A percentile compares a stretch with the other conserved stretches of the same genome.
These are phyloP conservation scores for Fraxinus pennsylvanica DNA, from an alignment of 257 asterid genomes.

Conservation along the genomic window DNA sequence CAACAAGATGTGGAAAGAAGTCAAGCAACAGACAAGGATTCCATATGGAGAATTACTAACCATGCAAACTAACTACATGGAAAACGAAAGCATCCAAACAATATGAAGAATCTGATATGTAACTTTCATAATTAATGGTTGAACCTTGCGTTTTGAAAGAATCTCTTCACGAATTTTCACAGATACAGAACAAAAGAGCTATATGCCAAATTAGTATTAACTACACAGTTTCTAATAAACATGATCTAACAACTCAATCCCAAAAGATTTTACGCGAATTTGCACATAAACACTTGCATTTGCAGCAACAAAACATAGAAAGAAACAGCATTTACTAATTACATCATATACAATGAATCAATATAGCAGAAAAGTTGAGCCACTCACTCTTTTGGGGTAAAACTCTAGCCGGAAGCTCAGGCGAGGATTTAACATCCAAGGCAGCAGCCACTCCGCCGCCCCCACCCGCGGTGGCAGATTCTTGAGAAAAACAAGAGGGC, in stretches of 20 bases:
- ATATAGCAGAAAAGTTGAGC: not conserved
- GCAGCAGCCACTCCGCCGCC: conserved; percentile 26
- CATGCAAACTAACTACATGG: not conserved
- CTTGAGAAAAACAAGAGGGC: conserved; percentile 89
- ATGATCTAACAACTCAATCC: conserved; percentile 9
- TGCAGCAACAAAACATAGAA: not conserved
- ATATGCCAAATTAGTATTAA: too few species aligned
- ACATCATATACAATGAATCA: conserved; percentile 5
- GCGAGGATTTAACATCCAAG: conserved; percentile 55
- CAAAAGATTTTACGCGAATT: not conserved
- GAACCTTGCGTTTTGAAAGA: not conserved
- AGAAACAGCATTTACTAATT: not conserved
- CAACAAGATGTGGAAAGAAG: not conserved
- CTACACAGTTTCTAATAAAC: not conserved
- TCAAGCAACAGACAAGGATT: too few species aligned
- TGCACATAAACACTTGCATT: not conserved
- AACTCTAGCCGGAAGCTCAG: conserved; percentile 57
- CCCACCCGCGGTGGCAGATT: conserved; percentile 38
- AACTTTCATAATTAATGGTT: not conserved
- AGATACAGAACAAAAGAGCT: not conserved
- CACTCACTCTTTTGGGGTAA: conserved; percentile 92
- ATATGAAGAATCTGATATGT: not conserved
- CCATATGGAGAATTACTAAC: too few species aligned
- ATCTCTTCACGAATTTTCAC: not conserved
- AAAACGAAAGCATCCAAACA: conserved; percentile 8